Conservation (phyloP, 1,284 basidiomycete species). For the Cutaneotrichosporon cyanovorans region DNA sequence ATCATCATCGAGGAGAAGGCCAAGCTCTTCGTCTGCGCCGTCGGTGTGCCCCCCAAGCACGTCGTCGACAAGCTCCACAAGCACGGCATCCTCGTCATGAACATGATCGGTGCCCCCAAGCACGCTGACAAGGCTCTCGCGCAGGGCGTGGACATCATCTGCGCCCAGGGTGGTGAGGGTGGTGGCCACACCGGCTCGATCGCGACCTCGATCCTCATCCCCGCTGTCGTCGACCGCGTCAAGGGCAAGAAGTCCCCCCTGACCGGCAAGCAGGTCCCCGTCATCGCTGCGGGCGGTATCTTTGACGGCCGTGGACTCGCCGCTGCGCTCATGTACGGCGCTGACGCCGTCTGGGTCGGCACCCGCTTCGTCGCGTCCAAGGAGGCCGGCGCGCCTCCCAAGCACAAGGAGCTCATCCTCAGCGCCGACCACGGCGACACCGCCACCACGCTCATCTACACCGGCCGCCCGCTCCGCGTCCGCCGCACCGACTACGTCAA, state of each 20-base stretch:
- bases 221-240: conserved; percentile 75
- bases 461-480: conserved; percentile 78
- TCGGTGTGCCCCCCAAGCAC: conserved; percentile 68
- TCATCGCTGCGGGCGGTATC: conserved; percentile 78
- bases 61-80: conserved; percentile 71
- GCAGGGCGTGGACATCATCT: conserved; percentile 76
- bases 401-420: conserved; percentile 29
- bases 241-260: conserved; percentile 66
- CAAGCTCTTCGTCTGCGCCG: conserved; percentile 70
- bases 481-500: conserved; percentile 70
- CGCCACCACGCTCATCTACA: conserved; percentile 76
- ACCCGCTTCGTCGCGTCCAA: conserved; percentile 71
- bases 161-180: conserved; percentile 78
- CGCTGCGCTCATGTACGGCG: conserved; percentile 74
- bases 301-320: conserved; percentile 79
- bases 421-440: conserved; percentile 42
- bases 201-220: conserved; percentile 38
- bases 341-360: conserved; percentile 80
- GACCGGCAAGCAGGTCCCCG: conserved; percentile 69
- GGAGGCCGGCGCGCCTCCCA: conserved; percentile 17
- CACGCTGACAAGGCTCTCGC: conserved; percentile 73
- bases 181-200: conserved; percentile 55
- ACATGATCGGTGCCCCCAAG: conserved; percentile 84
- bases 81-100: conserved; percentile 61
- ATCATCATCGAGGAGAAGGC: conserved; percentile 82